Percentiles rank a stretch among this genome's conserved stretches.
Conservation (phyloP, 1,139 yeast species). For the Hemisphaericaspora xylofermentans region DNA sequence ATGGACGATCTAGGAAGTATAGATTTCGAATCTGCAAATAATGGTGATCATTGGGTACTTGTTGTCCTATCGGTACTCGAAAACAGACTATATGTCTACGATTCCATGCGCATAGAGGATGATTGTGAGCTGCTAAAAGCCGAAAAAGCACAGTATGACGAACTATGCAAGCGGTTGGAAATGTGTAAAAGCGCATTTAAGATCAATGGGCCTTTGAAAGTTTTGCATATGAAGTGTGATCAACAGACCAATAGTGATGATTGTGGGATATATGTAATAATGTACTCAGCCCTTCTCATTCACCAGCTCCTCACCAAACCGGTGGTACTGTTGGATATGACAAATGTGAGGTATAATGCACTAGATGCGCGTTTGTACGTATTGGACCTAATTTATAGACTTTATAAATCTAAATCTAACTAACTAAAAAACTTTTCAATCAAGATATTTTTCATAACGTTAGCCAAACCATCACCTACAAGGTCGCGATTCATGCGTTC, state of each 20-base stretch:
- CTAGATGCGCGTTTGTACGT: constrained; percentile 30
- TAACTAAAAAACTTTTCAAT: constrained; percentile 25
- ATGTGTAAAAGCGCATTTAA: constrained; percentile 22
- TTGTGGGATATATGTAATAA: constrained; percentile 44
- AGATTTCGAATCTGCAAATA: constrained; percentile 31
- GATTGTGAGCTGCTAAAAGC: constrained; percentile 6
- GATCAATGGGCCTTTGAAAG: constrained; percentile 18
- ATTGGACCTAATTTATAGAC: constrained; percentile 16
- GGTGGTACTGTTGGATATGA: constrained; percentile 26
- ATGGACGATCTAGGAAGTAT: constrained; percentile 31
- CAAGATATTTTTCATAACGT: constrained; percentile 25
- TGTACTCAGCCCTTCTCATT: too few relatives aligned
- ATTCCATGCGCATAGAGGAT: constrained; percentile 35
- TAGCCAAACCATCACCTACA: constrained; percentile 29
- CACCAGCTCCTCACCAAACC: too few relatives aligned
- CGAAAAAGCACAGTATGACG: constrained; percentile 10
- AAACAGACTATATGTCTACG: constrained; percentile 35
- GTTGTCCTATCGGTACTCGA: constrained; percentile 34
- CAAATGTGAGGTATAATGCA: constrained; percentile 28
- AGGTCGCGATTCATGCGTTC: constrained; percentile 23
- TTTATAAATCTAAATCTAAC: constrained; percentile 3
- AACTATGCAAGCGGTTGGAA: constrained; percentile 24
- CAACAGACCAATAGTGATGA: constrained; percentile 49
- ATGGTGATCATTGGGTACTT: constrained; percentile 49
- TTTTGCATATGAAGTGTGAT: constrained; percentile 33